Conservation (phyloP, 345 rosid species). For the Salix dunnii region DNA sequence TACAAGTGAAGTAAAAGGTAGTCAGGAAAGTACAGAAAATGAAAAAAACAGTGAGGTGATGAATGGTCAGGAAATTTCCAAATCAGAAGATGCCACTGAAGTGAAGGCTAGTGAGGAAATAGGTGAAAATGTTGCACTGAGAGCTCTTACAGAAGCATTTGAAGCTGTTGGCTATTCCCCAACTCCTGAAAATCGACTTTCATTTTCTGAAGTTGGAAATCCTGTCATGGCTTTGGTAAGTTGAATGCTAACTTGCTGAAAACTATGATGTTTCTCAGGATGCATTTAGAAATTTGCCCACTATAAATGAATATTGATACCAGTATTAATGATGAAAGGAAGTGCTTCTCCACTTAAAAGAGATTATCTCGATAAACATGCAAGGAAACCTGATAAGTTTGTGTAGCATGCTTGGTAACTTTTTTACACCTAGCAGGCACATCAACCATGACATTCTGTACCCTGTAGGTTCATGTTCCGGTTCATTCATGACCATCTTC, state of each 20-base stretch:
- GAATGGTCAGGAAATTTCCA: slow-evolving; percentile 36
- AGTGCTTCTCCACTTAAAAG: not conserved
- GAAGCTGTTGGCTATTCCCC: slow-evolving; percentile 70
- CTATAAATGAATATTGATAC: not conserved
- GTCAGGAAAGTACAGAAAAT: slow-evolving; percentile 39
- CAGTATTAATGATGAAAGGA: not conserved
- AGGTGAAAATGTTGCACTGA: slow-evolving; percentile 54
- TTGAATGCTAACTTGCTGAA: not conserved
- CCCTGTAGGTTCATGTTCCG: too few species aligned
- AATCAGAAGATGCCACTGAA: slow-evolving; percentile 38
- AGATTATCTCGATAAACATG: not conserved
- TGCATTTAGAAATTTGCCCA: not conserved
- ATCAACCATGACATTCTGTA: too few species aligned
- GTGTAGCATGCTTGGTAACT: not conserved
- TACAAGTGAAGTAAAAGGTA: slow-evolving; percentile 39
- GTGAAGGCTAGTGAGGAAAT: slow-evolving; percentile 35
- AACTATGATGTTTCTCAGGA: not conserved
- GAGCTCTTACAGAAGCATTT: slow-evolving; percentile 84
- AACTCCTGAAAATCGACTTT: slow-evolving; percentile 55
- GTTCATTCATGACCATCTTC: too few species aligned
- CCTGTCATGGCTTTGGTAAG: slow-evolving; percentile 99
- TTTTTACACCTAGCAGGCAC: too few species aligned
- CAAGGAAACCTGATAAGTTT: not conserved
- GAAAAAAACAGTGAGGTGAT: slow-evolving; percentile 35
- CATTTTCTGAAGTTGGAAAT: slow-evolving; percentile 93